Evolutionary conservation across 2,329 filamentous ascomycete genomes (phyloP).

Genomic region (Colletotrichum aenigma): DNA sequence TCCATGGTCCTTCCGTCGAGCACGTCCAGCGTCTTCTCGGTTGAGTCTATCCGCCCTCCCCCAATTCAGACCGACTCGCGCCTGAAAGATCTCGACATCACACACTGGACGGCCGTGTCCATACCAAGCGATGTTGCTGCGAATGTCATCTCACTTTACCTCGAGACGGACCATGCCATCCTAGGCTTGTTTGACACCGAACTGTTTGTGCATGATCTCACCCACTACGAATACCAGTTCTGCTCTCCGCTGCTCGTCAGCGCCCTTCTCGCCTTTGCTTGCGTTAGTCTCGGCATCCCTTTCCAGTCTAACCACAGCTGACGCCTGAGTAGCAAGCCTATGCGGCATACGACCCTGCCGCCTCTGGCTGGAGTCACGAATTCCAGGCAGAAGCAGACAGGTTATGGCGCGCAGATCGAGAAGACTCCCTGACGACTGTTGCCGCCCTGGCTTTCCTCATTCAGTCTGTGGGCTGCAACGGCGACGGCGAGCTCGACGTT

Average conservation of each 20-base stretch:
- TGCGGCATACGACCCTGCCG: background rate
- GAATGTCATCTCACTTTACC: conserved; percentile 36
- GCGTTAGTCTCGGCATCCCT: conserved; percentile 28
- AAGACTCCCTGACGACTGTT: conserved; percentile 8
- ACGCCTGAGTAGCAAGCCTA: conserved; percentile 4
- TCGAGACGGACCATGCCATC: conserved; percentile 42
- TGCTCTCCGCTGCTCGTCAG: conserved; percentile 40
- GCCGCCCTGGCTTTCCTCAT: conserved; percentile 4
- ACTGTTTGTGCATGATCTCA: conserved; percentile 36
- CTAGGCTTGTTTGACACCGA: conserved; percentile 38
- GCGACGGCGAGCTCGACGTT: conserved; percentile 11
- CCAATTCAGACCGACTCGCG: conserved; percentile 26
- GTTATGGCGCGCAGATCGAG: conserved; percentile 7
- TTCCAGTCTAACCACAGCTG: background rate
- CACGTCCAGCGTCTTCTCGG: conserved; percentile 19
- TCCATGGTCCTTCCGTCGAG: background rate
- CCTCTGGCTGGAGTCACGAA: conserved; percentile 11
- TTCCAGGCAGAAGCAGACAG: conserved; percentile 8
- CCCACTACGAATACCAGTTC: conserved; percentile 24
- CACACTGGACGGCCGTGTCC: conserved; percentile 36
- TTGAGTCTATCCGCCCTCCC: conserved; percentile 18
- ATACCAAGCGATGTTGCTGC: conserved; percentile 33
- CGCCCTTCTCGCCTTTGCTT: conserved; percentile 36
- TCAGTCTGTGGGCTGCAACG: conserved; percentile 12
- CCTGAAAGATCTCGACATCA: conserved; percentile 30